Evolutionary conservation across 257 asterid species (phyloP).

Genomic region (Forsythia viridissima): DNA sequence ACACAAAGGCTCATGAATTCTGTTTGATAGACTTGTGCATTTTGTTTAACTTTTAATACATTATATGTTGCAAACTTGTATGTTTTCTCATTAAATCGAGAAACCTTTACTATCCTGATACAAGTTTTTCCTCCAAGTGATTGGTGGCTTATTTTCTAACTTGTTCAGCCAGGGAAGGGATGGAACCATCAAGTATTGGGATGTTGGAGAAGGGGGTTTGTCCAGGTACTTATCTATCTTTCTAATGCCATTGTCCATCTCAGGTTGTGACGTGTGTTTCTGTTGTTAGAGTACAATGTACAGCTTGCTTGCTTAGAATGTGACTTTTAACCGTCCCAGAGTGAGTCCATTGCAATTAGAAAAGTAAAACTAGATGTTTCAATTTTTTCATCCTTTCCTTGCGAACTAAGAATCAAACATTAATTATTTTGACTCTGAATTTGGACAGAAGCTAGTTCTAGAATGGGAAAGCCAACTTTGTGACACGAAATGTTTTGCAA

Average conservation of each 20-base stretch:
- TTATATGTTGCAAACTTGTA: background rate
- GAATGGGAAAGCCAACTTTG: background rate
- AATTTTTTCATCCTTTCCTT: background rate
- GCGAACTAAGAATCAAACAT: background rate
- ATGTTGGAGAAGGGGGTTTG: constrained; percentile 68
- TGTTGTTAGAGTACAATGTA: background rate
- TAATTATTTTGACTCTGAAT: background rate
- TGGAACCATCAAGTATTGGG: constrained; percentile 86
- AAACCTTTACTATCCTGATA: background rate
- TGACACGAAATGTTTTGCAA: background rate
- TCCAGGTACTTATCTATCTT: constrained; percentile 42
- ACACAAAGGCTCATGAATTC: background rate
- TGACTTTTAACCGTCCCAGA: background rate
- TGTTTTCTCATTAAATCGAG: background rate
- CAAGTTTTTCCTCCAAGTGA: background rate
- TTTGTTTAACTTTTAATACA: background rate
- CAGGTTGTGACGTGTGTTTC: background rate
- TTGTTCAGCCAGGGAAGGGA: constrained; percentile 80
- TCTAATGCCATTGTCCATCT: background rate
- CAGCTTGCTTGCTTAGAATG: background rate
- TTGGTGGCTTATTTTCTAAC: constrained; percentile 2
- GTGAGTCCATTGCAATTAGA: background rate
- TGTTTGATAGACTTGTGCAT: background rate
- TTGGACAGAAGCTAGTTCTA: background rate
- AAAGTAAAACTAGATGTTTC: background rate